Conservation (phyloP, 768 basidiomycete genomes). For the Cystobasidium ongulense region DNA sequence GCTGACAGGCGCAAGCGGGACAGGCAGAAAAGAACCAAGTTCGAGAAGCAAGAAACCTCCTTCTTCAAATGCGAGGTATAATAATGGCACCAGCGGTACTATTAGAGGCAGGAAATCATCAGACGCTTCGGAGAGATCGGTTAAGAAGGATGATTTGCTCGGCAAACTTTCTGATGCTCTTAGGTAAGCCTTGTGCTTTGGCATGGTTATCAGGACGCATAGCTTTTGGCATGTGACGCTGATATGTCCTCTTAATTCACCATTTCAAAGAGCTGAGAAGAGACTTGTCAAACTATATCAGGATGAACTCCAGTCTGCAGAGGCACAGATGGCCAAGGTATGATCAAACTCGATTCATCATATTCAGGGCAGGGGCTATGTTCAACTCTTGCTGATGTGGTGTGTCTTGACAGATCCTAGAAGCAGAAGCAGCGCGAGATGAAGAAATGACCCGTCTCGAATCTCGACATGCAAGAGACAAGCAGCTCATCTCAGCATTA, state of each 20-base stretch:
- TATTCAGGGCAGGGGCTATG: no score
- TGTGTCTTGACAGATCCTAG: not conserved
- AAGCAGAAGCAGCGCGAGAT: slow-evolving; percentile 13
- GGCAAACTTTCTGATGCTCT: slow-evolving; percentile 16
- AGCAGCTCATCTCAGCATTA: slow-evolving; percentile 17
- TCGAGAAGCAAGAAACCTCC: not conserved
- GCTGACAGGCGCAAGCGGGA: not conserved
- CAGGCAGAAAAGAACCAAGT: not conserved
- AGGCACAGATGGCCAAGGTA: not conserved
- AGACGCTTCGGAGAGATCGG: not conserved
- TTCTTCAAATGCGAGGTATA: not conserved
- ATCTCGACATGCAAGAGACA: slow-evolving; percentile 10
- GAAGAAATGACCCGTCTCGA: slow-evolving; percentile 17
- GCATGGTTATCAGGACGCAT: not conserved
- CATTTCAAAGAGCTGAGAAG: not conserved
- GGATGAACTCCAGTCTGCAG: slow-evolving; percentile 3
- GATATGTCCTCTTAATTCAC: not conserved
- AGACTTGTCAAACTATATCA: slow-evolving; percentile 14
- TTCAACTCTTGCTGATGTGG: not conserved
- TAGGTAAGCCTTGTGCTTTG: not conserved
- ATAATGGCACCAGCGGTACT: not conserved
- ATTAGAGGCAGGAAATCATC: not conserved
- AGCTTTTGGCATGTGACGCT: not conserved
- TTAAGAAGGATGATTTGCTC: slow-evolving; percentile 30
- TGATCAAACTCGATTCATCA: no score